These are phyloP conservation scores for Podaxis mareebaensis DNA, from an alignment of 768 basidiomycete species.

Conservation along the genomic window DNA sequence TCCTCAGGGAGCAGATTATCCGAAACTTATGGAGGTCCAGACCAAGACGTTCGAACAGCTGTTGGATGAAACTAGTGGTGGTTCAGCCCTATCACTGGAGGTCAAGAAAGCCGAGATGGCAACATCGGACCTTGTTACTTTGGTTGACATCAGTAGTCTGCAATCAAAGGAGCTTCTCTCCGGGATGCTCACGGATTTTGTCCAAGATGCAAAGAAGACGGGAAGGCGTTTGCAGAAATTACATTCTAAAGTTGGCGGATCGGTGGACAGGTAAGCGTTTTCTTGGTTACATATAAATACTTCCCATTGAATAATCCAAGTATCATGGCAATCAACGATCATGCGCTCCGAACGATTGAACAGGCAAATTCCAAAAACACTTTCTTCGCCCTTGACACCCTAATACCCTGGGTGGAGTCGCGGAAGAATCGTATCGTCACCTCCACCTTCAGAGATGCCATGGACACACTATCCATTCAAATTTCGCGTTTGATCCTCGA, in stretches of 20 bases:
- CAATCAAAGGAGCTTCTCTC: constrained; percentile 59
- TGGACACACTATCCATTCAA: constrained; percentile 54
- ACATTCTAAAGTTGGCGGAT: constrained; percentile 66
- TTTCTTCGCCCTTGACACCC: constrained; percentile 24
- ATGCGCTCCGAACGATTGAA: constrained; percentile 63
- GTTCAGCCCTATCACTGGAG: constrained; percentile 61
- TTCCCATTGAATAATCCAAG: constrained; percentile 32
- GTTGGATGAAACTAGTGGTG: constrained; percentile 57
- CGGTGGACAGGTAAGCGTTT: constrained; percentile 67
- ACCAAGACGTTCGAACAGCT: constrained; percentile 63
- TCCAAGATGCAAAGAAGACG: constrained; percentile 59
- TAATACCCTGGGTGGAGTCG: constrained; percentile 38
- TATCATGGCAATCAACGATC: constrained; percentile 73
- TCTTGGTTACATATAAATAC: not conserved
- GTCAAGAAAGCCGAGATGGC: constrained; percentile 81
- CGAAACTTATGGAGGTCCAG: constrained; percentile 59
- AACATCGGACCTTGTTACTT: constrained; percentile 61
- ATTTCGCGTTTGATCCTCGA: constrained; percentile 65
- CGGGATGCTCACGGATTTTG: constrained; percentile 51
- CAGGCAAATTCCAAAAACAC: constrained; percentile 37
- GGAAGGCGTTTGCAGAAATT: constrained; percentile 62
- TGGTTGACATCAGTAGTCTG: constrained; percentile 65
- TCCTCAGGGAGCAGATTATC: constrained; percentile 59
- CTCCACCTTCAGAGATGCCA: constrained; percentile 59
- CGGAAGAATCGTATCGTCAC: constrained; percentile 45